These are phyloP conservation scores for Dendrobium chrysotoxum DNA, from an alignment of 106 monocot genomes.

Conservation along the genomic window DNA sequence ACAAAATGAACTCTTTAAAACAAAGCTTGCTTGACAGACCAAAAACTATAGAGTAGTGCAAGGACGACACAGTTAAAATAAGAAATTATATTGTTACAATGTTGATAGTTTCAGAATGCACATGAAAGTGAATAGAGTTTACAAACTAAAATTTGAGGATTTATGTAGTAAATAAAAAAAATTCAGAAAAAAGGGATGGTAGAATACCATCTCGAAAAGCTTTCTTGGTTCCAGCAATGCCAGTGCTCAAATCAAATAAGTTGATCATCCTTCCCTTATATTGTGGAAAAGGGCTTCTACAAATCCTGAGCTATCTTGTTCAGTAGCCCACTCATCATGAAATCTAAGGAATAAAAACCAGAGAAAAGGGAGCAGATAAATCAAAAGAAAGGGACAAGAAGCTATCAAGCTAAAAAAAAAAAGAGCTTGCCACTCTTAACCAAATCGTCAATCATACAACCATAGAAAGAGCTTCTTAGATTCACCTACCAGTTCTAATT, in stretches of 20 bases:
- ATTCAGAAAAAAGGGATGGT: background rate
- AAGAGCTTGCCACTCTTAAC: background rate
- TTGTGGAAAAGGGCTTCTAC: constrained; percentile 22
- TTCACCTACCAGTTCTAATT: constrained; percentile 1
- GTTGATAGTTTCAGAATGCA: too few relatives aligned
- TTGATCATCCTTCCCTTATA: constrained; percentile 68
- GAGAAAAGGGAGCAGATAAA: background rate
- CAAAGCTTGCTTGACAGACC: too few relatives aligned
- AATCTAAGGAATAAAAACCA: background rate
- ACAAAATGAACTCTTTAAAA: too few relatives aligned
- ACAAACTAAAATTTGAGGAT: background rate
- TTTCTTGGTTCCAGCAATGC: constrained; percentile 38
- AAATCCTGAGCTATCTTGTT: constrained; percentile 29
- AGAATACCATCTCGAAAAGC: constrained; percentile 43
- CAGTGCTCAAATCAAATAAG: constrained; percentile 45
- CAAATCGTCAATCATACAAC: background rate
- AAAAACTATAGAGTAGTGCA: too few relatives aligned
- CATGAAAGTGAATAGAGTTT: background rate
- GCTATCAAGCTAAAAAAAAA: background rate
- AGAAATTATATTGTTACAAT: too few relatives aligned
- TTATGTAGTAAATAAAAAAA: background rate
- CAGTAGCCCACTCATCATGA: constrained; percentile 2
- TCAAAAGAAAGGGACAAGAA: background rate
- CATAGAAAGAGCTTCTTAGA: background rate
- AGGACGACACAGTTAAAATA: too few relatives aligned